Base-by-base conservation (phyloP, 2,329 filamentous ascomycete species). In the Dactylellina haptotyla region DNA sequence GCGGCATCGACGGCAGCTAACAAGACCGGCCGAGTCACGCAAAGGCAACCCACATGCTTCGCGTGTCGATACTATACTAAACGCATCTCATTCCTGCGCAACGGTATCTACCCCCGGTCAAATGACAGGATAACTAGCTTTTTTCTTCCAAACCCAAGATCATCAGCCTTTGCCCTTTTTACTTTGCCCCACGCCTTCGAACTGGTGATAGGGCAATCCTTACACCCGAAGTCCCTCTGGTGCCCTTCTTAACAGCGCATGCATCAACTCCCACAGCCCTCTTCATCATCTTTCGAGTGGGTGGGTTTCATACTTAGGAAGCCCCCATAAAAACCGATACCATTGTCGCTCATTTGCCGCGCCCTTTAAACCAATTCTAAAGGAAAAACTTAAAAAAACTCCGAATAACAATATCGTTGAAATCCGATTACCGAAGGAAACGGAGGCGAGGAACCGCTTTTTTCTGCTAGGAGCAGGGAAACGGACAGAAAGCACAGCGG, bases 321-420 rank as follows among this genome's bases (percentile, higher is more conserved):
- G 37, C 69, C 69, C 25, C 69, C 69, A 57, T 73, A 73, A 73
- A n/a, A 34, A 56, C 43, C 54, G 16, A 26, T 16, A 58, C n/a
- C 51, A 28, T 26, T 46, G 46, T 30, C 34, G 32, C 43, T 62
- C 48, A 26, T 57, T 65, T 34, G 64, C 34, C 18, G 2, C 28
- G n/a, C 5, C n/a, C n/a, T n/a, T n/a, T n/a, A n/a, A n/a, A n/a
- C n/a, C n/a, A n/a, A n/a, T 57, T 53, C n/a, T 51, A 18, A 63
- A 25, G 25, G 25, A 30, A 51, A 54, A 46, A 39, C 28, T 14
- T 26, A 39, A 51, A n/a, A 46, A 48, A 61, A 64, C n/a, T n/a
- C n/a, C n/a, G n/a, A n/a, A n/a, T n/a, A 62, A 56, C 14, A 48
- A 51, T 54, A 41, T 12, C 16, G 41, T 16, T 20, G 32, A 51